Percentiles rank a stretch among this genome's conserved stretches.
Conservation (phyloP, 495 filamentous ascomycete genomes). For the Copromyces sp. region DNA sequence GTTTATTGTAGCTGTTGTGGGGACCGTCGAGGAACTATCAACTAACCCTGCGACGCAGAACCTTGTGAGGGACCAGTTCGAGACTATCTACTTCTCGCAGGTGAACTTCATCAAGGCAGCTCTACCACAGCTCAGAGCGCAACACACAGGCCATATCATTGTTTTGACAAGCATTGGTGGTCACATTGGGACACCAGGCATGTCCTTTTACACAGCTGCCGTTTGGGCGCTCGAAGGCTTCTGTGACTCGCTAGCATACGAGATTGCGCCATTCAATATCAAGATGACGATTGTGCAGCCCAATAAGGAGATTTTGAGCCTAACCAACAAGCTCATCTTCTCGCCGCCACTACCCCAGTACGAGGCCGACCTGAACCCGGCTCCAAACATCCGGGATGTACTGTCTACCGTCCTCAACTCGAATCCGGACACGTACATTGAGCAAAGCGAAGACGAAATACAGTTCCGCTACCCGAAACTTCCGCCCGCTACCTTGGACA, state of each 20-base stretch:
- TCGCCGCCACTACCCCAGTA: constrained; percentile 69
- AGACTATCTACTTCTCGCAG: constrained; percentile 86
- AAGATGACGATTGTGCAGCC: constrained; percentile 93
- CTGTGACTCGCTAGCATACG: constrained; percentile 91
- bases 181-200: constrained; percentile 84
- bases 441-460: constrained; percentile 41
- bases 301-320: constrained; percentile 65
- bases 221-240: constrained; percentile 98
- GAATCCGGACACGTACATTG: constrained; percentile 43
- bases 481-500: constrained; percentile 50
- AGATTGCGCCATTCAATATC: constrained; percentile 95
- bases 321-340: constrained; percentile 77
- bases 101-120: constrained; percentile 91
- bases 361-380: constrained; percentile 60
- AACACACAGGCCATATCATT: constrained; percentile 79
- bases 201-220: constrained; percentile 82
- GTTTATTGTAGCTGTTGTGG: constrained; percentile 57
- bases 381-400: constrained; percentile 71
- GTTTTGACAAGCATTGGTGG: constrained; percentile 83
- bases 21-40: constrained; percentile 83
- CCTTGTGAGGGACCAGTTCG: constrained; percentile 82
- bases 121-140: constrained; percentile 67
- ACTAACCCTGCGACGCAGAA: constrained; percentile 62
- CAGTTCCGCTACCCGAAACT: constrained; percentile 63
- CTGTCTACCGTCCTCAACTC: constrained; percentile 58